Conservation (phyloP, 2,329 filamentous ascomycete species). For the Raffaelea ambrosiae region DNA sequence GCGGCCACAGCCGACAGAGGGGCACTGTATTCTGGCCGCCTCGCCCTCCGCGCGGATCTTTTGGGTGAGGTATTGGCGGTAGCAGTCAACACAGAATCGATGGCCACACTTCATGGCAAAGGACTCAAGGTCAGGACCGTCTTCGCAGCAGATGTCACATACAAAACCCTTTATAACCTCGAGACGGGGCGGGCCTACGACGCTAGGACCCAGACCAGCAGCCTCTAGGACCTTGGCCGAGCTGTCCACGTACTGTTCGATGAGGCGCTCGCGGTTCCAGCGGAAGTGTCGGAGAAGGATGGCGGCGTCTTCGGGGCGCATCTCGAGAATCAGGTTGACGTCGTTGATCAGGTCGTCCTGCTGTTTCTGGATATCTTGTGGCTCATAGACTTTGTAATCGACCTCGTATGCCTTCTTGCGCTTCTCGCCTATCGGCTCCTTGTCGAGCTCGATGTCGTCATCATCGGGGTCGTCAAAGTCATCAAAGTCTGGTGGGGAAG, state of each 20-base stretch:
- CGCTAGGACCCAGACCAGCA: conserved; percentile 66
- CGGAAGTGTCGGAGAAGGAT: conserved; percentile 82
- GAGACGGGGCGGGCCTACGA: conserved; percentile 55
- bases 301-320: conserved; percentile 80
- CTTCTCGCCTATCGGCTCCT: conserved; percentile 58
- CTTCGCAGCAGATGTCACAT: conserved; percentile 96
- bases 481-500: conserved; percentile 28
- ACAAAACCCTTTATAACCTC: conserved; percentile 67
- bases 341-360: conserved; percentile 83
- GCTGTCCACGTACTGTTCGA: conserved; percentile 93
- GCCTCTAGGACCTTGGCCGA: conserved; percentile 72
- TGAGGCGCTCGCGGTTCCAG: conserved; percentile 94
- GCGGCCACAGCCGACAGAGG: conserved; percentile 74
- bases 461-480: conserved; percentile 49
- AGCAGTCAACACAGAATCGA: conserved; percentile 88
- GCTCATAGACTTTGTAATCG: conserved; percentile 72
- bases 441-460: conserved; percentile 40
- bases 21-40: conserved; percentile 89
- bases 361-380: conserved; percentile 71
- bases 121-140: conserved; percentile 64
- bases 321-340: conserved; percentile 82
- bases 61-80: conserved; percentile 79
- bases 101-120: conserved; percentile 96
- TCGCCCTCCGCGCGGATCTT: conserved; percentile 96
- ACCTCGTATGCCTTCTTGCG: conserved; percentile 73